Base-by-base conservation (phyloP, 148 eudicot genomes). In the Rhododendron ovatum region DNA sequence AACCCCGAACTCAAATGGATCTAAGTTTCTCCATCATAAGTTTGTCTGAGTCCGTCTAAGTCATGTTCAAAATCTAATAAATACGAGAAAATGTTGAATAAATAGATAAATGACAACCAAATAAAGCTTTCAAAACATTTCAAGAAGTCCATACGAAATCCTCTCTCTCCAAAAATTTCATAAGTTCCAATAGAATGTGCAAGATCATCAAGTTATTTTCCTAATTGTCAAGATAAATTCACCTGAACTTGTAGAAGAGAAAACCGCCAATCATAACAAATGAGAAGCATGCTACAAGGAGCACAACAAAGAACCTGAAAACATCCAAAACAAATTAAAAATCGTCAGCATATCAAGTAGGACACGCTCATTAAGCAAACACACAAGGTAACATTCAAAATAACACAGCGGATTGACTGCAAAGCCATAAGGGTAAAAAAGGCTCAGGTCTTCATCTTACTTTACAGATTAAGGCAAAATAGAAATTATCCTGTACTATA, bases 221-320 rank as follows among this genome's bases (percentile, higher is more conserved):
- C 17, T 48, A 71, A 83, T 88, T 39, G 51, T 37, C 73, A 83
- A 80, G 74, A 69, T 53, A 47, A 74, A 57, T 61, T 84, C 86
- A 97, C 99, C 99, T 97, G 91, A 91, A 89, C 86, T 90, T 92
- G 90, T 85, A 95, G 91, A 87, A 87, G 33, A 87, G 83, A 35
- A 87, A 84, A 37, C 89, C 89, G 45, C 89, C 89, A 51, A 87
- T 75, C 7, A 80, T 3, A 43, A 87, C 89, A 84, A 87, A 87
- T 53, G 78, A 84, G 74, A 85, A 84, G 89, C 89, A 87, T 12
- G 86, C 84, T 39, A 51, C 86, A 69, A 87, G 84, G 43, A 87
- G 89, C 86, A 71, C 89, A 41, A 87, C 48, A 43, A 87, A 84
- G 65, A 69, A 87, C 61, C 89, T 87, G 48, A 17, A 77, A 26